Evolutionary conservation across 2,329 filamentous ascomycete genomes (phyloP).

Genomic region (Calonectria multiphialidica): DNA sequence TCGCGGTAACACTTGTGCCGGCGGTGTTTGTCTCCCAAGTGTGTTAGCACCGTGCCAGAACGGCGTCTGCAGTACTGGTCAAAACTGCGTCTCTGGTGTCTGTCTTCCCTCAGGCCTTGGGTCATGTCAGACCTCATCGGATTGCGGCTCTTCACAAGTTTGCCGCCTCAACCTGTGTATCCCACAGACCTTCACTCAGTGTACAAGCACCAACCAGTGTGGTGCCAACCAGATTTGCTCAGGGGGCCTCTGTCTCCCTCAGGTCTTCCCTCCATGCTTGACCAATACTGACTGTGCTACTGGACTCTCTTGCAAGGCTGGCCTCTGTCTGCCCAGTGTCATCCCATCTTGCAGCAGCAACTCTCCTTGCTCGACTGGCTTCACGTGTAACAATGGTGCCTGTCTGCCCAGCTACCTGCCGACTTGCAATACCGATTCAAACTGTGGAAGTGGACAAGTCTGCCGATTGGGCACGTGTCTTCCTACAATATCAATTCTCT

Average conservation of each 20-base stretch:
- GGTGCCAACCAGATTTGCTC: constrained; percentile 2
- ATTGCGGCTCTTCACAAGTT: constrained; percentile 20
- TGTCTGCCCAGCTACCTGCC: constrained; percentile 9
- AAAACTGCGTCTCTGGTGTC: neutral
- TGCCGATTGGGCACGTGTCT: constrained; percentile 20
- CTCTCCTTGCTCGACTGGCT: neutral
- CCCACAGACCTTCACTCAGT: neutral
- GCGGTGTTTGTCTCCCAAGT: constrained; percentile 10
- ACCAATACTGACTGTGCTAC: constrained; percentile 8
- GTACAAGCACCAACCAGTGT: constrained; percentile 16
- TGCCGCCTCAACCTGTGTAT: constrained; percentile 20
- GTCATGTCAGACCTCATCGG: constrained; percentile 2
- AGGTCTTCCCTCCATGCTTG: constrained; percentile 3
- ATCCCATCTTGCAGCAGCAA: neutral
- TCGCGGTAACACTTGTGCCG: neutral
- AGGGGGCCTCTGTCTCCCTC: constrained; percentile 2
- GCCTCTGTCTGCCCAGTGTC: neutral
- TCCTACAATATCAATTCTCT: neutral
- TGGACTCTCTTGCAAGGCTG: neutral
- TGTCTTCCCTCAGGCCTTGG: constrained; percentile 9
- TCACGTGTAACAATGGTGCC: constrained; percentile 11
- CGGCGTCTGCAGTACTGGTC: neutral
- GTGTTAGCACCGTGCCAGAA: neutral
- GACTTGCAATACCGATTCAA: neutral
- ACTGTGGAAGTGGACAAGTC: constrained; percentile 14